Conservation (phyloP, 306 rosid genomes). For the Gynostemma pentaphyllum region DNA sequence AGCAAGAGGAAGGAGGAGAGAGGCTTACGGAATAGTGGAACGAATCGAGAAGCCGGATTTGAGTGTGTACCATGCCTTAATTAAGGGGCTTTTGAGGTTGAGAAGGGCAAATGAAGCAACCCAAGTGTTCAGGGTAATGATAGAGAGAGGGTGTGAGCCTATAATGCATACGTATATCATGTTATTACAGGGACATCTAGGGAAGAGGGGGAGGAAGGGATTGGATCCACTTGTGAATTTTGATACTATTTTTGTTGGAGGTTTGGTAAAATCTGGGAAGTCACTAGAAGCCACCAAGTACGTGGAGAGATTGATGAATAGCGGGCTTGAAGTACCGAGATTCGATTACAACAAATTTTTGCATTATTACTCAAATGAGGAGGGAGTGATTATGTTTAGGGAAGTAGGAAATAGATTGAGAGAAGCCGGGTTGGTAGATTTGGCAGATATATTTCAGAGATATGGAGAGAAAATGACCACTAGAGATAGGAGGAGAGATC, state of each 20-base stretch:
- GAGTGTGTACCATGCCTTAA: slow-evolving; percentile 52
- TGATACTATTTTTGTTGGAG: slow-evolving; percentile 78
- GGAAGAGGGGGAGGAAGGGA: slow-evolving; percentile 53
- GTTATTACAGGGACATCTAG: slow-evolving; percentile 75
- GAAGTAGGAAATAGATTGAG: slow-evolving; percentile 63
- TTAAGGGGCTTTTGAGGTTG: slow-evolving; percentile 63
- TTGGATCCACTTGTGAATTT: slow-evolving; percentile 57
- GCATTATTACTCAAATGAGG: slow-evolving; percentile 67
- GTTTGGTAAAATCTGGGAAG: slow-evolving; percentile 33
- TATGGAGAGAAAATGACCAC: slow-evolving; percentile 81
- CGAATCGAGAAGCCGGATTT: slow-evolving; percentile 26
- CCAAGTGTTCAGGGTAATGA: slow-evolving; percentile 69
- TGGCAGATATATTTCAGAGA: slow-evolving; percentile 78
- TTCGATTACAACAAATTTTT: slow-evolving; percentile 72
- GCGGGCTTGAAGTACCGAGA: slow-evolving; percentile 79
- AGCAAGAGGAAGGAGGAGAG: slow-evolving; percentile 37
- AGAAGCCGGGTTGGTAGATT: slow-evolving; percentile 64
- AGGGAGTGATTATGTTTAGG: slow-evolving; percentile 68
- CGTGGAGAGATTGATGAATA: slow-evolving; percentile 57
- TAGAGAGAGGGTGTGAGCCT: slow-evolving; percentile 36
- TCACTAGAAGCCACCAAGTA: slow-evolving; percentile 57
- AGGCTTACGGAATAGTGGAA: slow-evolving; percentile 30
- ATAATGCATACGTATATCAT: slow-evolving; percentile 71
- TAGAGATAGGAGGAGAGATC: slow-evolving; percentile 48
- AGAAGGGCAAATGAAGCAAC: slow-evolving; percentile 65